A percentile compares a stretch with the other conserved stretches of the same genome.
These are phyloP conservation scores for Eragrostis curvula DNA, from an alignment of 176 grass and related monocot species.

Conservation along the genomic window DNA sequence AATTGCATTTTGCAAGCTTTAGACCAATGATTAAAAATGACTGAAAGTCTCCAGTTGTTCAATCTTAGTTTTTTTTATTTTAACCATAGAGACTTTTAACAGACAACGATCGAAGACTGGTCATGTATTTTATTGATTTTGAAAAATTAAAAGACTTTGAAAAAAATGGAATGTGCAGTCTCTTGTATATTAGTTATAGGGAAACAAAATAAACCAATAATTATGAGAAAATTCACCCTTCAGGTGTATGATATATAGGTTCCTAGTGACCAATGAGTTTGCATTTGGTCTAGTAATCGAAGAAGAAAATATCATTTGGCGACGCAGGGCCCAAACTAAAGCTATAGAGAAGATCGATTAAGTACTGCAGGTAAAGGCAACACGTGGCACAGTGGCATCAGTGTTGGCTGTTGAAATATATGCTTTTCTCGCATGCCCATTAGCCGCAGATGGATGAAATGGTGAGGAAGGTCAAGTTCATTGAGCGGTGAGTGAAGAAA, in stretches of 20 bases:
- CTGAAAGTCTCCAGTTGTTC: too few relatives aligned
- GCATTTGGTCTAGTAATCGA: neutral
- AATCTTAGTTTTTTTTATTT: too few relatives aligned
- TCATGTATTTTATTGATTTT: too few relatives aligned
- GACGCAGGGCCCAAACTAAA: neutral
- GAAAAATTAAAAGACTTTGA: too few relatives aligned
- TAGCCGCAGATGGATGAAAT: neutral
- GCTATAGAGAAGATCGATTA: neutral
- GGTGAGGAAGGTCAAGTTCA: neutral
- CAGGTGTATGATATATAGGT: neutral
- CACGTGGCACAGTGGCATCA: neutral
- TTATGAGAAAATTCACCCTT: neutral
- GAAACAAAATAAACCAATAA: neutral
- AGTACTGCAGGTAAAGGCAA: neutral
- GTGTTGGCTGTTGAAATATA: neutral
- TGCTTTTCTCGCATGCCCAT: neutral
- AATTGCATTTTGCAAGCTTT: neutral
- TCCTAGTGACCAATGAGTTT: neutral
- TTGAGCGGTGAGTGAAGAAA: neutral
- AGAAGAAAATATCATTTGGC: neutral
- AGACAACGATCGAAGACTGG: too few relatives aligned
- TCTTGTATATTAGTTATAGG: too few relatives aligned
- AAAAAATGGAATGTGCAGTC: too few relatives aligned
- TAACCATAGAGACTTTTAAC: too few relatives aligned
- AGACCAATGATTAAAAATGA: too few relatives aligned